Conservation (phyloP, 257 asterid species). For the Fraxinus americana region DNA sequence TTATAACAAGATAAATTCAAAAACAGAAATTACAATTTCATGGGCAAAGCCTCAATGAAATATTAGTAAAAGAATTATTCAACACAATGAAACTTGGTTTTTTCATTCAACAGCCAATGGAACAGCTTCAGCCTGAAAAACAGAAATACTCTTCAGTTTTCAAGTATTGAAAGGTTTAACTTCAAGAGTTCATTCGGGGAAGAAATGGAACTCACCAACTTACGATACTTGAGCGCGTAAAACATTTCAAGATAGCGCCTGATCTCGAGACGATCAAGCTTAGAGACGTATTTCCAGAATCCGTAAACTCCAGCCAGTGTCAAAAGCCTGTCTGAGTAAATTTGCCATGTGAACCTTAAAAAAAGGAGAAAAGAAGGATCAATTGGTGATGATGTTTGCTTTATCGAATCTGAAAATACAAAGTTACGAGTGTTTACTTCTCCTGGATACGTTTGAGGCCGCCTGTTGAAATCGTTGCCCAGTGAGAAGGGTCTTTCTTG, state of each 20-base stretch:
- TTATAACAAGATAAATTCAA: not conserved
- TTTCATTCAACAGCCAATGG: slow-evolving; percentile 71
- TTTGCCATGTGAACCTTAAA: slow-evolving; percentile 86
- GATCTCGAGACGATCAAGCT: slow-evolving; percentile 82
- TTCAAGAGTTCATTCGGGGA: not conserved
- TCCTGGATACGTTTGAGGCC: slow-evolving; percentile 83
- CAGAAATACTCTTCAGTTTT: not conserved
- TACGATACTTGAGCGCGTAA: slow-evolving; percentile 77
- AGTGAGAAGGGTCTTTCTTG: slow-evolving; percentile 63
- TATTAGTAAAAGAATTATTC: slow-evolving; percentile 5
- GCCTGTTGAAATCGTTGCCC: slow-evolving; percentile 70
- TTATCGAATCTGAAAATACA: not conserved
- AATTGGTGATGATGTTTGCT: not conserved
- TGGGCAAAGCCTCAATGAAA: slow-evolving; percentile 16
- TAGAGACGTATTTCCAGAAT: slow-evolving; percentile 85
- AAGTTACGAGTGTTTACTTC: not conserved
- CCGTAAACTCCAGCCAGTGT: slow-evolving; percentile 93
- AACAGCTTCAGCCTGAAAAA: slow-evolving; percentile 74
- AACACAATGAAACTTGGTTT: not conserved
- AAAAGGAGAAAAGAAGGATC: not conserved
- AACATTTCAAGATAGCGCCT: slow-evolving; percentile 93
- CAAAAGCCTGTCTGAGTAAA: slow-evolving; percentile 79
- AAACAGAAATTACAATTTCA: not conserved
- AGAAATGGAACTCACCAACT: slow-evolving; percentile 52
- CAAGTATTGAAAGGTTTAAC: not conserved